phyloP scores from a whole-genome alignment of 257 asterid species.

The Salvia hispanica region DNA sequence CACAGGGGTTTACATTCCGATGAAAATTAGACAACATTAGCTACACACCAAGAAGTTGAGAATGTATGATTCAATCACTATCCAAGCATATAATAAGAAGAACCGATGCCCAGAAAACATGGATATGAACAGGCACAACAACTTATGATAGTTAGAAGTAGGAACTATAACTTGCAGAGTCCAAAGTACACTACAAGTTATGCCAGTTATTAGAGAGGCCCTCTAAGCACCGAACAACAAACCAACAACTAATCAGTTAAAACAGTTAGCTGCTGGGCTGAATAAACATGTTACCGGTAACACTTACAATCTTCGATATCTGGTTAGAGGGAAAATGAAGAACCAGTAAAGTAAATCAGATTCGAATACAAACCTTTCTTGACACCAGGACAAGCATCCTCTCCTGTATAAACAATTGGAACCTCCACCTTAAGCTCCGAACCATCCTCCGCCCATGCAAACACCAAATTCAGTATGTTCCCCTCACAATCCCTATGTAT shows the following conservation, averaged over 20 bases:
- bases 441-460: conserved; percentile 97
- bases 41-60: background rate
- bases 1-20: too few relatives aligned
- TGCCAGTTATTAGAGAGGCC: background rate
- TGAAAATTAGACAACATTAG: conserved; percentile 1
- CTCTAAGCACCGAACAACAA: conserved; percentile 9
- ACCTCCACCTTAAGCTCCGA: conserved; percentile 72
- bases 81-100: conserved; percentile 7
- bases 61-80: conserved; percentile 7
- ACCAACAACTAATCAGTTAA: background rate
- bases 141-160: background rate
- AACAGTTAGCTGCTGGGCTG: background rate
- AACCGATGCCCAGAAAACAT: background rate
- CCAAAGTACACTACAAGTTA: background rate
- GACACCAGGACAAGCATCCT: conserved; percentile 82
- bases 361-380: conserved; percentile 67
- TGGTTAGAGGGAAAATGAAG: background rate
- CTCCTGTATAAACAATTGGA: conserved; percentile 81
- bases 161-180: background rate
- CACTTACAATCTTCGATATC: background rate
- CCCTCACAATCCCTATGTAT: conserved; percentile 77
- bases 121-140: background rate
- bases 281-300: background rate
- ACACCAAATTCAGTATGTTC: conserved; percentile 78
- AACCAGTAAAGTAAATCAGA: background rate